Evolutionary conservation across 352 stramenopile species (phyloP), one percentile per base, ranked within the genome.

Genomic region (Halophytophthora polymorphica): DNA sequence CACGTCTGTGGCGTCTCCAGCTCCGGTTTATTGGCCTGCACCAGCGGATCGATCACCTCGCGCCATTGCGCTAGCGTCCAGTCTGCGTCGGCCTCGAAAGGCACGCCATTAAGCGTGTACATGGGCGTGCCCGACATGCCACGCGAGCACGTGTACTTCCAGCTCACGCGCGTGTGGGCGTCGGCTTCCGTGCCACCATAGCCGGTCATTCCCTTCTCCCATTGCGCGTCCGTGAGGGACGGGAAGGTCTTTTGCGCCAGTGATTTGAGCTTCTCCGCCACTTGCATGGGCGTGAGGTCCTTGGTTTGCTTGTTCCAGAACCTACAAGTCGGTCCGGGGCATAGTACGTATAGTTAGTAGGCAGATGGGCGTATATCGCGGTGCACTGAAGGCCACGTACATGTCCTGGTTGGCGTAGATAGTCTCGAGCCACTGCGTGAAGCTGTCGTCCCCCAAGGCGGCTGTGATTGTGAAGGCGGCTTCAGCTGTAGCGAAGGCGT

Each of bases 261-360:
- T 18, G 47, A 39, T 28, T 68, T 77, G 21, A 90, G 73, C 49
- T 88, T 76, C 12, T 71, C 63, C 13, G 64, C 66, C 45, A 90
- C 79, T 68, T 91, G 52, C n/a, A 89, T 59, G 6, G 82, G 67
- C 22, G 65, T 83, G 41, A 88, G 44, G 35, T 90, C 82, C 53
- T 93, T 87, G n/a, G 83, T 93, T 21, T 52, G 50, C 55, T 88
- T 87, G 72, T 93, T 90, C 73, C 72, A 90, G 50, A 78, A 90
- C 8, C 78, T 88, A 46, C 38, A 50, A 38, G 6, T 53, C 7
- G 35, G 31, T 37, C 17, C 23, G n/a, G n/a, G n/a, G n/a, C n/a
- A n/a, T n/a, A n/a, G n/a, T n/a, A n/a, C n/a, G n/a, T n/a, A n/a
- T n/a, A n/a, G n/a, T n/a, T 12, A 49, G 28, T 14, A 11, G 22